A percentile compares a stretch with the other conserved stretches of the same genome.
Conservation (phyloP, 192 early-diverging fungal genomes). For the Oehlia diaphana region DNA sequence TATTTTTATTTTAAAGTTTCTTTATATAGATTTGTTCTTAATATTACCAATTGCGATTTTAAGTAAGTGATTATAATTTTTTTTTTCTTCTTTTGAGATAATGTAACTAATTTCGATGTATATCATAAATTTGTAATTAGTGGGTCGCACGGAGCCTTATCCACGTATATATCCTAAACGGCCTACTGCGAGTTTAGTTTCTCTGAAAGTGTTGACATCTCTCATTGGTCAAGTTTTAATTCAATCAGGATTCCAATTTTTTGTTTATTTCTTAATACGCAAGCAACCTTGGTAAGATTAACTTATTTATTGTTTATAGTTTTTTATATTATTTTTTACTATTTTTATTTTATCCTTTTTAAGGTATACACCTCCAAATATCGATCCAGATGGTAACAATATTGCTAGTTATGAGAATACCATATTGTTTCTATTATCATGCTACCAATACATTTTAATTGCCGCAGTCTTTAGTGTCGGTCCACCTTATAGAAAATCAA, state of each 20-base stretch:
- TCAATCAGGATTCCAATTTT: constrained; percentile 77
- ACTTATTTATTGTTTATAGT: neutral
- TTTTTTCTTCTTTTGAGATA: neutral
- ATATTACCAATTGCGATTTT: constrained; percentile 86
- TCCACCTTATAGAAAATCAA: constrained; percentile 87
- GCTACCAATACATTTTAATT: constrained; percentile 91
- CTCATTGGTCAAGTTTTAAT: constrained; percentile 88
- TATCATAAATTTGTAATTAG: constrained; percentile 33
- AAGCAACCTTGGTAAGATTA: constrained; percentile 72
- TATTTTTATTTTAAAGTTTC: constrained; percentile 66
- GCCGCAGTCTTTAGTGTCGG: constrained; percentile 96
- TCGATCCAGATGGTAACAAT: constrained; percentile 66
- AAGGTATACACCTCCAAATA: constrained; percentile 53
- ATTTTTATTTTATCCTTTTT: neutral
- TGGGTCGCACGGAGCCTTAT: constrained; percentile 90
- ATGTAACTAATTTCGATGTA: neutral
- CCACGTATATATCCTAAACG: constrained; percentile 69
- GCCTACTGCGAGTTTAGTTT: constrained; percentile 89
- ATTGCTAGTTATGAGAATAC: constrained; percentile 89
- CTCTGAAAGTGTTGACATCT: constrained; percentile 87
- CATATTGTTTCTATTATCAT: constrained; percentile 84
- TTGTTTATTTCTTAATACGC: constrained; percentile 69
- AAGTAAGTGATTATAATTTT: constrained; percentile 39
- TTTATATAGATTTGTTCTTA: constrained; percentile 92
- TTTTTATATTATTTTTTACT: neutral